Percentiles rank a stretch among this genome's conserved stretches.
These are phyloP conservation scores for Xylariomycetidae sp. DNA, from an alignment of 2,329 filamentous ascomycete genomes.

Conservation along the genomic window DNA sequence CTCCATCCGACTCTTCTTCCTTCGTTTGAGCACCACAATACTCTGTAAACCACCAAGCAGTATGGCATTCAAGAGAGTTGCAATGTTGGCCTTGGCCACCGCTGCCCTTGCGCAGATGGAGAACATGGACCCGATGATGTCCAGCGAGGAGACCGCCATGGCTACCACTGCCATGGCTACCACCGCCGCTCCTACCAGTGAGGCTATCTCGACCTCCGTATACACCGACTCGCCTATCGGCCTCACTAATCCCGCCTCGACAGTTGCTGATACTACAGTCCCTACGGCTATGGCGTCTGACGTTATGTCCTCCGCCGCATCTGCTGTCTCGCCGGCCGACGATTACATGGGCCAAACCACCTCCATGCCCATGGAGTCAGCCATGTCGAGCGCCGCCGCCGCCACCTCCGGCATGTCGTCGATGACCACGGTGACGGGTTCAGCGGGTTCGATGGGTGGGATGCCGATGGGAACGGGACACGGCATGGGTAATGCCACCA, in stretches of 20 bases:
- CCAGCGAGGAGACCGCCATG: constrained; percentile 2
- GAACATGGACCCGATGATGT: constrained; percentile 9
- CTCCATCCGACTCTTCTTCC: constrained; percentile 1
- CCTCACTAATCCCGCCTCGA: constrained; percentile 5
- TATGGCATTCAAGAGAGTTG: constrained; percentile 19
- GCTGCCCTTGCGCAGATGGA: constrained; percentile 18
- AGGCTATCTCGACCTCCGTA: constrained; percentile 4
- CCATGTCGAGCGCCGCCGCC: constrained; percentile 1
- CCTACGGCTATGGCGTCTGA: neutral
- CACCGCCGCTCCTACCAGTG: constrained; percentile 4
- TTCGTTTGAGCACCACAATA: neutral
- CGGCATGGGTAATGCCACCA: constrained; percentile 12
- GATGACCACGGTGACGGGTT: constrained; percentile 5
- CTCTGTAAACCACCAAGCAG: constrained; percentile 6
- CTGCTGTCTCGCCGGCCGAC: constrained; percentile 1
- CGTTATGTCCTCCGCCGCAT: neutral
- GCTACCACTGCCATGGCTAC: constrained; percentile 1
- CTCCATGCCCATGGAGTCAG: constrained; percentile 8
- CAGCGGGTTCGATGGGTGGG: constrained; percentile 1
- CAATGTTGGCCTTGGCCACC: constrained; percentile 17
- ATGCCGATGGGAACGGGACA: constrained; percentile 13
- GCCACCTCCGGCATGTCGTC: constrained; percentile 8
- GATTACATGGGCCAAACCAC: constrained; percentile 2
- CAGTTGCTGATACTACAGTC: constrained; percentile 5
- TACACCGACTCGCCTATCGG: constrained; percentile 3